These are phyloP conservation scores for Pichia sp. DNA, from an alignment of 1,139 yeast genomes.

Conservation along the genomic window DNA sequence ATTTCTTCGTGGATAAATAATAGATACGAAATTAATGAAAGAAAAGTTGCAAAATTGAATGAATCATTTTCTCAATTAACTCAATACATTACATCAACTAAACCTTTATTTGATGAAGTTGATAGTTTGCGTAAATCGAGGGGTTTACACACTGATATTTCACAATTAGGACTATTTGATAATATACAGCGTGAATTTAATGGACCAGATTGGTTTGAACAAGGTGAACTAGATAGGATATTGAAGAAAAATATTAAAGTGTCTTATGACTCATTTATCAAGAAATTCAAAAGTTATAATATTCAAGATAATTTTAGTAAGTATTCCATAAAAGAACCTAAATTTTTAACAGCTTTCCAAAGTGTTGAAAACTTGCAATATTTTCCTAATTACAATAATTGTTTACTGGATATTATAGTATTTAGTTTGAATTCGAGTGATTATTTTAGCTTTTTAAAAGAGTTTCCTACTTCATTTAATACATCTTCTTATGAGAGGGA, in stretches of 20 bases:
- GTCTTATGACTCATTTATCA: constrained; percentile 18
- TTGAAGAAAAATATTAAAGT: constrained; percentile 22
- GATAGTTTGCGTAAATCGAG: constrained; percentile 43
- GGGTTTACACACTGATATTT: constrained; percentile 28
- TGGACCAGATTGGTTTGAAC: constrained; percentile 35
- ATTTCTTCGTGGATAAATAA: constrained; percentile 54
- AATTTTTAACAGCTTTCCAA: constrained; percentile 21
- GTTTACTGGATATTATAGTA: background rate
- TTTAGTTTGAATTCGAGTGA: background rate
- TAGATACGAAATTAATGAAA: constrained; percentile 38
- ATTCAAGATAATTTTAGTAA: background rate
- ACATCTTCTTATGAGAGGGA: background rate
- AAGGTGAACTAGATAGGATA: constrained; percentile 31
- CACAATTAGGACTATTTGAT: constrained; percentile 25
- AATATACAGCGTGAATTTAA: constrained; percentile 15
- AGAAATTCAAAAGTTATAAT: constrained; percentile 3
- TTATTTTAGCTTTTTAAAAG: background rate
- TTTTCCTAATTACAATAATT: constrained; percentile 4
- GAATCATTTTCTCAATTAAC: constrained; percentile 30
- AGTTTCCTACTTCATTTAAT: background rate
- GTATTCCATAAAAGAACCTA: background rate
- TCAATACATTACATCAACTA: constrained; percentile 32
- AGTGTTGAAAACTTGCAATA: constrained; percentile 16
- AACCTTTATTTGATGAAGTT: constrained; percentile 58
- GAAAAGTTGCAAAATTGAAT: constrained; percentile 30